Conservation (phyloP, 106 monocot species). For the Posidonia australis region DNA sequence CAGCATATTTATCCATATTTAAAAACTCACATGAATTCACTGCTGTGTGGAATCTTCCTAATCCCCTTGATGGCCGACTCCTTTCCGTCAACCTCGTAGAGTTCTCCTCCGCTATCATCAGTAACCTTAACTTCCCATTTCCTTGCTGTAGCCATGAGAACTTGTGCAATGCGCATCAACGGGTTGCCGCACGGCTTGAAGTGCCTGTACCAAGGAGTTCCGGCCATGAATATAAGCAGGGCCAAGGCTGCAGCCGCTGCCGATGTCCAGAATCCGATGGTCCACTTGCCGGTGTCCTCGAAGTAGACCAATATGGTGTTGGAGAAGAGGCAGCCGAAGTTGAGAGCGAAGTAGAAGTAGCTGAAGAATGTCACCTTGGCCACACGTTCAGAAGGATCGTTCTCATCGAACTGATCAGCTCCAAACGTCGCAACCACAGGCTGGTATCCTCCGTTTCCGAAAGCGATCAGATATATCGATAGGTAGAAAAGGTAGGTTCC, state of each 20-base stretch:
- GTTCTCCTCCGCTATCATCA: conserved; percentile 4
- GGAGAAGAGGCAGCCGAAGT: conserved; percentile 42
- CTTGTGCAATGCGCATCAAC: conserved; percentile 36
- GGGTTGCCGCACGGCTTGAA: conserved; percentile 48
- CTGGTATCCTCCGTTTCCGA: no score
- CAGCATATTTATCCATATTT: no score
- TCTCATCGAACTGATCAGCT: no score
- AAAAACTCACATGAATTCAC: conserved; percentile 1
- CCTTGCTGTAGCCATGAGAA: conserved; percentile 28
- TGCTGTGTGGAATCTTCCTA: conserved; percentile 55
- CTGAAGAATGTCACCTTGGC: conserved; percentile 61
- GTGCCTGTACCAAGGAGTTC: conserved; percentile 31
- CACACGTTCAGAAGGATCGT: no score
- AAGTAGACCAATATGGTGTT: conserved; percentile 44
- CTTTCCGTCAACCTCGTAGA: conserved; percentile 51
- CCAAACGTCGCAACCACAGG: no score
- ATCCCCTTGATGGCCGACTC: conserved; percentile 39
- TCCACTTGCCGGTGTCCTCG: conserved; percentile 50
- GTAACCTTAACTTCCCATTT: conserved; percentile 23
- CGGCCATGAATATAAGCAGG: conserved; percentile 39
- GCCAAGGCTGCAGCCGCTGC: conserved; percentile 38
- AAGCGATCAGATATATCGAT: no score
- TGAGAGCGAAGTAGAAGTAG: conserved; percentile 54
- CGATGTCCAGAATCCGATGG: conserved; percentile 45
- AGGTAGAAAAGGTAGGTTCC: no score